Percentiles rank a stretch among this genome's conserved stretches.
These are phyloP conservation scores for Cephalotrichum gorgonifer DNA, from an alignment of 2,329 filamentous ascomycete species.

Conservation along the genomic window DNA sequence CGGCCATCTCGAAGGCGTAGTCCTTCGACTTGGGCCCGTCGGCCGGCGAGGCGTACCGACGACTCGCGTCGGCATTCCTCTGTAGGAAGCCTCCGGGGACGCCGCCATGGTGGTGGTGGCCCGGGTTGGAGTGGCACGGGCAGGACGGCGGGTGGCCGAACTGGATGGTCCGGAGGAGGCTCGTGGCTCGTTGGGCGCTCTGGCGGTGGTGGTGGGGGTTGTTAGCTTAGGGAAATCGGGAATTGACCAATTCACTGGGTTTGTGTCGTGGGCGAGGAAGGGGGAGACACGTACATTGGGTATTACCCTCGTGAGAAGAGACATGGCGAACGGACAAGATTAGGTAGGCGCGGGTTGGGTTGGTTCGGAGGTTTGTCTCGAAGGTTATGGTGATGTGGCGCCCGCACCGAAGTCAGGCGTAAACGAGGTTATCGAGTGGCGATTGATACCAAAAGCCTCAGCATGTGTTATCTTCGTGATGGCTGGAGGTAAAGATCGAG, in stretches of 20 bases:
- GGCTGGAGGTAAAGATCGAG: not conserved
- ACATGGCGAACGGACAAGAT: not conserved
- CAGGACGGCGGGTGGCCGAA: constrained; percentile 80
- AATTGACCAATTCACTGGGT: no score
- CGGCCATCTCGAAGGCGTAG: constrained; percentile 98
- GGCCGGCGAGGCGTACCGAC: constrained; percentile 64
- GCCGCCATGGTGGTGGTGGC: constrained; percentile 50
- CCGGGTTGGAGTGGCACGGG: constrained; percentile 86
- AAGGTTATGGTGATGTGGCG: not conserved
- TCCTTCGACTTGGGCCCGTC: constrained; percentile 49
- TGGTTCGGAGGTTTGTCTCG: not conserved
- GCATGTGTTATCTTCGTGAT: not conserved
- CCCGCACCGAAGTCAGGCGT: not conserved
- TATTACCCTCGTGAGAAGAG: not conserved
- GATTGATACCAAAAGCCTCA: no score
- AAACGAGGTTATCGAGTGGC: no score
- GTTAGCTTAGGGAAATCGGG: not conserved
- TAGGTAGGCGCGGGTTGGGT: not conserved
- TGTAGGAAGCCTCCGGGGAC: constrained; percentile 43
- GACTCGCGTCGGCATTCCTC: constrained; percentile 24
- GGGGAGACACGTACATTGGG: constrained; percentile 3
- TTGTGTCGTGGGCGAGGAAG: not conserved
- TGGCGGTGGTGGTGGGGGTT: constrained; percentile 15
- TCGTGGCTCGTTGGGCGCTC: constrained; percentile 56
- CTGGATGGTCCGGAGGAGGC: constrained; percentile 78